Base-by-base conservation (phyloP, 768 basidiomycete genomes). In the Mycena vitilis region DNA sequence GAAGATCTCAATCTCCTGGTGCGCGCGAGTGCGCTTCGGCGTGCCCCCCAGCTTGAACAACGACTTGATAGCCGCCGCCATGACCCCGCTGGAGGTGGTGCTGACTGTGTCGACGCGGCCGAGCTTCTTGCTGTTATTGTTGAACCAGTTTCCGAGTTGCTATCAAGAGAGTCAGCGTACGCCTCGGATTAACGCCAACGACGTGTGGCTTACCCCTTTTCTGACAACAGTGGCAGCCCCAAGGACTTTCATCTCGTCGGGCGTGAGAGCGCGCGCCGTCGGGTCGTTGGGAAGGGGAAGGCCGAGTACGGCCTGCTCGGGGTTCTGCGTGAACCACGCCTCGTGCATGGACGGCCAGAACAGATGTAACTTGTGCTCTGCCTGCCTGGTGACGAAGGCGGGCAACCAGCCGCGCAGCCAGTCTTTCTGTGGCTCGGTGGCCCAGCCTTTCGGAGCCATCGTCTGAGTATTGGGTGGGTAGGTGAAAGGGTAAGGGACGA, bases 71-170 rank as follows among this genome's bases (percentile, higher is more conserved):
- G 16, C 1, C 5, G 4, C 6, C 18, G 2, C 9, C 3, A 16
- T 15, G 34, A 8, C 18, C 1, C 16, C n/a, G n/a, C n/a, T 12
- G 18, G 18, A 6, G 5, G 49, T 10, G 49, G 8, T 23, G n/a
- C n/a, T n/a, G n/a, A n/a, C n/a, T n/a, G n/a, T n/a, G 15, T 25
- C 18, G 20, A 42, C 53, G 1, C 16, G 36, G 11, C 25, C 30
- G 42, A 47, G 44, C 20, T 54, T 63, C n/a, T 44, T 47, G 16
- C 38, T 1, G 5, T 56, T 10, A 34, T 64, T 22, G 36, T 55
- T 55, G 13, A 65, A 51, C 56, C 57, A 65, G 15, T 52, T 52
- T 15, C 44, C 51, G 13, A 65, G 20, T 65, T 49, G 36, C 64
- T 65, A 25, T 4, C 7, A 13, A 18, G 5, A 4, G 25, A 40